These are phyloP conservation scores for Oryza glumipatula DNA, from an alignment of 176 grass and related monocot genomes.

Conservation along the genomic window DNA sequence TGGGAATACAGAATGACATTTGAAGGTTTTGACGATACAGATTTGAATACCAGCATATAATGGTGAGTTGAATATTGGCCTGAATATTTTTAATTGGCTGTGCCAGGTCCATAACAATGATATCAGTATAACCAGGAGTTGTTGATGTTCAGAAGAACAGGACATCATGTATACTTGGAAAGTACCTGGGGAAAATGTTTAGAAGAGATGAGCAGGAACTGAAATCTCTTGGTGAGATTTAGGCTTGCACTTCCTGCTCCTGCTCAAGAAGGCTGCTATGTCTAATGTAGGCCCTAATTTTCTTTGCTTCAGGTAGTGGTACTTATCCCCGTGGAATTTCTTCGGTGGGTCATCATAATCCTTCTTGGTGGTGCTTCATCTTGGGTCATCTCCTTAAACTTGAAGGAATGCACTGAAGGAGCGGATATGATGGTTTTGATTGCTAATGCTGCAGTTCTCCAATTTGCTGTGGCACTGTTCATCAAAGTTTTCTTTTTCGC, in stretches of 20 bases:
- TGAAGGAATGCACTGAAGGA: slow-evolving; percentile 52
- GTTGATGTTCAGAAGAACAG: too few relatives aligned
- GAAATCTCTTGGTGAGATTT: not conserved
- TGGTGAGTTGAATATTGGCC: too few relatives aligned
- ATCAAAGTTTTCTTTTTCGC: slow-evolving; percentile 95
- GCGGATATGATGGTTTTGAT: slow-evolving; percentile 72
- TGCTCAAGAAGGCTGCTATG: not conserved
- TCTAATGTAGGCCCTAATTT: slow-evolving; percentile 26
- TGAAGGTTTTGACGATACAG: too few relatives aligned
- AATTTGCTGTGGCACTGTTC: slow-evolving; percentile 84
- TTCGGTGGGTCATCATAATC: slow-evolving; percentile 85
- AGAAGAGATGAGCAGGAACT: too few relatives aligned
- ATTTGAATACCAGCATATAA: too few relatives aligned
- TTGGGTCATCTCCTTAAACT: slow-evolving; percentile 79
- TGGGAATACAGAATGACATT: too few relatives aligned
- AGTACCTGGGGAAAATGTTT: too few relatives aligned
- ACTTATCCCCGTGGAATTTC: slow-evolving; percentile 79
- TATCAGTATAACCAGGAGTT: too few relatives aligned
- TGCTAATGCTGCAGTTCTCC: slow-evolving; percentile 66
- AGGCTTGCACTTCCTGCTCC: not conserved
- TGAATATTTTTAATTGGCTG: too few relatives aligned
- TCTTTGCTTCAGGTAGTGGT: slow-evolving; percentile 69
- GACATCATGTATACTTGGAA: too few relatives aligned
- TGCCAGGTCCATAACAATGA: too few relatives aligned
- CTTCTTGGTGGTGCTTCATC: slow-evolving; percentile 70